Evolutionary conservation across 805 yeast species (phyloP).

Genomic region (Scheffersomyces coipomensis): DNA sequence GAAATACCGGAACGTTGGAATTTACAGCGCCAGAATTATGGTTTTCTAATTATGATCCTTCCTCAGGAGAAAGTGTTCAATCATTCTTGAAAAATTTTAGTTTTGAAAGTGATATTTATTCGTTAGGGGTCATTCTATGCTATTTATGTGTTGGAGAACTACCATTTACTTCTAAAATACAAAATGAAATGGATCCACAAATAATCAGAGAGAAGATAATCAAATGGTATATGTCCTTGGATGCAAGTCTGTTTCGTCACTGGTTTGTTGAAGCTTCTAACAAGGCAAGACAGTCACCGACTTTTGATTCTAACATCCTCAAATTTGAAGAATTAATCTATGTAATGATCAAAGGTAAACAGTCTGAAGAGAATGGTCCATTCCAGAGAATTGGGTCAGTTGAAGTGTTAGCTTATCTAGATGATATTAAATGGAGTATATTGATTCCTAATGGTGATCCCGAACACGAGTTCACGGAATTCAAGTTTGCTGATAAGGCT

Average conservation of each 20-base stretch:
- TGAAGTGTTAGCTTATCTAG: slow-evolving; percentile 19
- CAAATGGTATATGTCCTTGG: slow-evolving; percentile 26
- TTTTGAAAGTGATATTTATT: slow-evolving; percentile 74
- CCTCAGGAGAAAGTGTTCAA: slow-evolving; percentile 26
- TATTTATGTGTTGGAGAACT: slow-evolving; percentile 68
- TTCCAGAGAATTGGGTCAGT: slow-evolving; percentile 8
- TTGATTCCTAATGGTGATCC: slow-evolving; percentile 3
- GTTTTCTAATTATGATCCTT: slow-evolving; percentile 21
- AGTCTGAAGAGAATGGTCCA: slow-evolving; percentile 1
- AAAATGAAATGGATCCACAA: slow-evolving; percentile 27
- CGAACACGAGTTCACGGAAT: background rate
- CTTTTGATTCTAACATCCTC: slow-evolving; percentile 1
- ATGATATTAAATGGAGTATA: slow-evolving; percentile 17
- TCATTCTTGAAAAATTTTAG: slow-evolving; percentile 55
- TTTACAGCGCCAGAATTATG: slow-evolving; percentile 85
- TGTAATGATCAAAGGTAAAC: slow-evolving; percentile 30
- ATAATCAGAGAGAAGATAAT: slow-evolving; percentile 22
- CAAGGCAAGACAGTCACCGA: background rate
- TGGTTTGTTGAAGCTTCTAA: slow-evolving; percentile 22
- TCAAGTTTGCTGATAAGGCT: background rate
- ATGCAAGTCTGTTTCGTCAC: slow-evolving; percentile 13
- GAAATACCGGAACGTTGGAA: slow-evolving; percentile 85
- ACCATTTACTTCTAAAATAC: slow-evolving; percentile 46
- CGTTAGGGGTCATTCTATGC: slow-evolving; percentile 80
- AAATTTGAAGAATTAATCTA: slow-evolving; percentile 21